phyloP scores from a whole-genome alignment of 352 stramenopile genomes.

The Globisporangium mamillatum region DNA sequence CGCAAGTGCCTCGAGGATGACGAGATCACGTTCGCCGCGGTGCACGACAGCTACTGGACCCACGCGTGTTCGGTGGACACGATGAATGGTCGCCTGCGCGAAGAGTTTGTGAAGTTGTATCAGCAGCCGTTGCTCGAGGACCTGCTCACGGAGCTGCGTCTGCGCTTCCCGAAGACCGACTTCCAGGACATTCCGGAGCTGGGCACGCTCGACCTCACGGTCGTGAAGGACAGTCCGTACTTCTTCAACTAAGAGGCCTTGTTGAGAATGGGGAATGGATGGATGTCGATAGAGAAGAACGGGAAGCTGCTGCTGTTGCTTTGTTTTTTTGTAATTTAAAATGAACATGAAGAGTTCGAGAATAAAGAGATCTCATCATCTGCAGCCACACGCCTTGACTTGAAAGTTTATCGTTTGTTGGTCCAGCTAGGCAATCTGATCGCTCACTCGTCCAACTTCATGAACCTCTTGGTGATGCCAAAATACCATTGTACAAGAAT shows the following conservation, averaged over 20 bases:
- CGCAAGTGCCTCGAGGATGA: conserved; percentile 91
- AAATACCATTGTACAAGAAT: no score
- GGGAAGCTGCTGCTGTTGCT: background rate
- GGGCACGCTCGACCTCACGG: background rate
- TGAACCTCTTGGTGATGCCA: no score
- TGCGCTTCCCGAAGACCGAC: background rate
- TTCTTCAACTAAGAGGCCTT: background rate
- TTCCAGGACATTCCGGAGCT: background rate
- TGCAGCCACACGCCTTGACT: background rate
- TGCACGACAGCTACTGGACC: conserved; percentile 96
- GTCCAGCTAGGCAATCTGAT: no score
- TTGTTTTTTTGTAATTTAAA: conserved; percentile 4
- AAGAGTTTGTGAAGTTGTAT: background rate
- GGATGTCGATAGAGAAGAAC: background rate
- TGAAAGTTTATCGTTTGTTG: no score
- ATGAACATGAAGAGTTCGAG: background rate
- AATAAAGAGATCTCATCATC: background rate
- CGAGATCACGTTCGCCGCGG: conserved; percentile 94
- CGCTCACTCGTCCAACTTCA: no score
- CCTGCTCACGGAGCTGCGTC: background rate
- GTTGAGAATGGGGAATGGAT: background rate
- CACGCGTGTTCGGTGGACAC: background rate
- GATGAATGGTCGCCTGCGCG: background rate
- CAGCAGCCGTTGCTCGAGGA: background rate
- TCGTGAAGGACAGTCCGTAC: background rate